Evolutionary conservation across 2,329 filamentous ascomycete species (phyloP).

Genomic region (Diplocarpon rosae): DNA sequence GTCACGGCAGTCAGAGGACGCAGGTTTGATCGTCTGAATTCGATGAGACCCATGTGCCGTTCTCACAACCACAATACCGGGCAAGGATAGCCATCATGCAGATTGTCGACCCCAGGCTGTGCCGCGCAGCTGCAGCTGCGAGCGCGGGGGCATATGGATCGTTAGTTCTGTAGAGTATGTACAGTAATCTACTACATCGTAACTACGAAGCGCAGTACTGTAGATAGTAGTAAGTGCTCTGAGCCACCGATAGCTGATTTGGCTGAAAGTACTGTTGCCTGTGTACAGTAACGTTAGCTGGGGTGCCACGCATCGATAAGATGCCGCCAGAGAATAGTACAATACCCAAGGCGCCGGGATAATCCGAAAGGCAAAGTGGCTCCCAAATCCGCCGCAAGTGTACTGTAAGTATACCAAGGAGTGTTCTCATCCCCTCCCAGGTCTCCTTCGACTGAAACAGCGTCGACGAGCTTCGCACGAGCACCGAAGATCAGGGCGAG

Average conservation of each 20-base stretch:
- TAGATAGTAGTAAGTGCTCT: too few relatives aligned
- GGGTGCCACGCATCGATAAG: conserved; percentile 3
- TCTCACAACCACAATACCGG: conserved; percentile 14
- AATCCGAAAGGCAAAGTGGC: not conserved
- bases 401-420: not conserved
- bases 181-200: not conserved
- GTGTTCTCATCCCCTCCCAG: not conserved
- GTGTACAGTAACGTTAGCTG: not conserved
- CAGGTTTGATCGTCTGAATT: too few relatives aligned
- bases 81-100: conserved; percentile 8
- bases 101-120: conserved; percentile 15
- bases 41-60: conserved; percentile 15
- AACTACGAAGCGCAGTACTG: not conserved
- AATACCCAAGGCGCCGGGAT: conserved; percentile 13
- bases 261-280: too few relatives aligned
- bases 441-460: not conserved
- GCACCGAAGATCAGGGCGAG: too few relatives aligned
- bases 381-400: conserved; percentile 8
- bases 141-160: conserved; percentile 12
- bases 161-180: conserved; percentile 2
- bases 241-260: too few relatives aligned
- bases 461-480: too few relatives aligned
- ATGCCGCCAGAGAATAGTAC: conserved; percentile 15
- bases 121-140: conserved; percentile 25
- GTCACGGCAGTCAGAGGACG: conserved; percentile 1